Evolutionary conservation across 2,329 filamentous ascomycete genomes (phyloP), one percentile per base, ranked within the genome.

Genomic region (Nigrospora oryzae): DNA sequence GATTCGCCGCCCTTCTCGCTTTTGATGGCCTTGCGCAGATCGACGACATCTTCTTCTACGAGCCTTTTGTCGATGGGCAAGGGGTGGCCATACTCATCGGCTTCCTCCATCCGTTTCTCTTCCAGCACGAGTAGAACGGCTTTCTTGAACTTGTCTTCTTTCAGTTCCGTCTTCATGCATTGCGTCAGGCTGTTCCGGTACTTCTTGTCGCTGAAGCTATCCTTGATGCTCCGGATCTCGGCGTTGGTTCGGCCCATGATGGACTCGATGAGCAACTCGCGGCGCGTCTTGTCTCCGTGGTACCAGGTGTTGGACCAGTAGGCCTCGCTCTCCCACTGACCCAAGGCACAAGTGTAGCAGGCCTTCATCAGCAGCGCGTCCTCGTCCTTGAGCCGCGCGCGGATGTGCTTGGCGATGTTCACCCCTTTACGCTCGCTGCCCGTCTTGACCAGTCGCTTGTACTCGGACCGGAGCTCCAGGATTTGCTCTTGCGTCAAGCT

Each of bases 271-370:
- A 98, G 77, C 33, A 98, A 74, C 64, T 97, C 91, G 6, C 90
- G 81, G 3, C 89, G 78, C 8, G 83, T 87, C 56, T 84, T 86
- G 63, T 91, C 86, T 34, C 84, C 83, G 60, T 96, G 91, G 67
- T 96, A 97, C 83, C 89, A 97, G 65, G 89, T 95, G 63, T 96
- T 97, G 48, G 91, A 89, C 90, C 93, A 98, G 72, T 95, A 95
- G 0, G 89, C 88, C 63, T 98, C 93, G 54, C 83, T 84, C 67
- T 96, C 93, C 83, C 89, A 97, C 43, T 78, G 77, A 11, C 93
- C 93, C 0, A 97, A 77, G 0, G 91, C 89, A 3, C 88, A 90
- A 4, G 90, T 82, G 63, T 97, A 96, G 58, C 85, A 89, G 7
- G 86, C 86, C 66, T 97, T 97, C 67, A 90, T 91, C 53, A 97